phyloP scores from a whole-genome alignment of 257 asterid genomes.

The Plantago major region DNA sequence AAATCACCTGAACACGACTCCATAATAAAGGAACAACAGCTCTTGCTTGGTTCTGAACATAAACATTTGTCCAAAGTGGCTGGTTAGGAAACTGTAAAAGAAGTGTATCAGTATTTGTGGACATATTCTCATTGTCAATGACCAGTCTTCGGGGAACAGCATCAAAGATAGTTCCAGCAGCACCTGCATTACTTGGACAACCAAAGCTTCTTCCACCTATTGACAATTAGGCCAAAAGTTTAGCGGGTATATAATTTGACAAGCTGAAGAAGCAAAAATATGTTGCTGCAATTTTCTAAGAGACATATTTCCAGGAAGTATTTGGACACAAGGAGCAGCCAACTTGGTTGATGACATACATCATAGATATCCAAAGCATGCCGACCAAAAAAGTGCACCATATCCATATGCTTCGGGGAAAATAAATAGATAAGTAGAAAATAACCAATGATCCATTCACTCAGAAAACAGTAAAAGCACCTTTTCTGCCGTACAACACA shows the following conservation, averaged over 20 bases:
- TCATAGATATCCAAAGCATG: background rate
- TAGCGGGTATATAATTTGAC: conserved; percentile 2
- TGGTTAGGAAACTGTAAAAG: conserved; percentile 80
- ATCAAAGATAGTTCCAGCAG: conserved; percentile 89
- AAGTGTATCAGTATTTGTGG: conserved; percentile 78
- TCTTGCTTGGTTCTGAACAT: conserved; percentile 60
- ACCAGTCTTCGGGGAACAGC: conserved; percentile 81
- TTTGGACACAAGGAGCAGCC: conserved; percentile 10
- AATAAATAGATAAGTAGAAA: too few species aligned
- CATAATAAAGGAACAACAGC: conserved; percentile 77
- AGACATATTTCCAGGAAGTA: conserved; percentile 10
- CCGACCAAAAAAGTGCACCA: background rate
- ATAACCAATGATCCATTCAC: too few species aligned
- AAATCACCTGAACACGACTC: conserved; percentile 87
- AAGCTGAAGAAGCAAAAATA: conserved; percentile 10
- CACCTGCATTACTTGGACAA: conserved; percentile 82
- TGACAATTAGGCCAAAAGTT: conserved; percentile 19
- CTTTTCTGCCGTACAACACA: too few species aligned
- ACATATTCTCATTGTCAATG: conserved; percentile 65
- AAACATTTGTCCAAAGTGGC: conserved; percentile 87
- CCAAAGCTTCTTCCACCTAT: conserved; percentile 91
- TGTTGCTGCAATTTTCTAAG: background rate
- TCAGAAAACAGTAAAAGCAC: too few species aligned
- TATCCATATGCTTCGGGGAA: background rate
- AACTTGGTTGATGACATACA: background rate